A percentile compares a stretch with the other conserved stretches of the same genome.
phyloP scores from a whole-genome alignment of 352 stramenopile genomes.

The Pythium brassicae region DNA sequence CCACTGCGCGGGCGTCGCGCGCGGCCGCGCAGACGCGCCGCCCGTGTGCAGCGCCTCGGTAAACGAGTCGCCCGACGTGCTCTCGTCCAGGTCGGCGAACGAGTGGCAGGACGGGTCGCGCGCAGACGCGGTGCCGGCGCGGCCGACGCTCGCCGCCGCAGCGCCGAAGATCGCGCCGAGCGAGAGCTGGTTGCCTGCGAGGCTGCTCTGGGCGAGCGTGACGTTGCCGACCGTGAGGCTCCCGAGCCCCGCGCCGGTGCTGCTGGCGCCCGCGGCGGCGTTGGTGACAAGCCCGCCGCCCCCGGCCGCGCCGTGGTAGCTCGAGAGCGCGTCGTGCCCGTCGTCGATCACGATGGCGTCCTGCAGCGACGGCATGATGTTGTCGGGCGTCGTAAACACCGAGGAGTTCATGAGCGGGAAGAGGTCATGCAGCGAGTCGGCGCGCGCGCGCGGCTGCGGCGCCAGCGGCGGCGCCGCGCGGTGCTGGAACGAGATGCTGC shows the following conservation, averaged over 20 bases:
- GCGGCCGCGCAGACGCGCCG: conserved; percentile 6
- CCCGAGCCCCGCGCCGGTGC: neutral
- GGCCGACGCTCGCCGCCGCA: conserved; percentile 2
- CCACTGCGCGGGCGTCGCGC: conserved; percentile 8
- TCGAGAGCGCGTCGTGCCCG: conserved; percentile 26
- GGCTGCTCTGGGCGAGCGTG: conserved; percentile 1
- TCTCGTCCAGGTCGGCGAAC: conserved; percentile 16
- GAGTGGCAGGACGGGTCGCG: conserved; percentile 20
- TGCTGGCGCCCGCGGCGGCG: neutral
- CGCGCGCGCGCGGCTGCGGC: conserved; percentile 6
- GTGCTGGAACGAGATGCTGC: conserved; percentile 13
- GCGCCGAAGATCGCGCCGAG: conserved; percentile 11
- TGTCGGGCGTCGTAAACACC: conserved; percentile 70
- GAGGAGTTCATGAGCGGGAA: conserved; percentile 55
- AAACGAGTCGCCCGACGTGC: conserved; percentile 12
- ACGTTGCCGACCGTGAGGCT: neutral
- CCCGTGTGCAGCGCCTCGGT: conserved; percentile 9
- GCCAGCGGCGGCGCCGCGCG: neutral
- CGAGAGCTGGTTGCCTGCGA: conserved; percentile 10
- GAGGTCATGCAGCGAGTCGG: conserved; percentile 57
- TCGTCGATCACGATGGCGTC: conserved; percentile 78
- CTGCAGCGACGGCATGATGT: conserved; percentile 69
- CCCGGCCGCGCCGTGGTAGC: conserved; percentile 6
- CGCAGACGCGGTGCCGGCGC: conserved; percentile 3
- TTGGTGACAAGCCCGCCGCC: no score